Conservation (phyloP, 768 basidiomycete genomes). For the Mycena metata region DNA sequence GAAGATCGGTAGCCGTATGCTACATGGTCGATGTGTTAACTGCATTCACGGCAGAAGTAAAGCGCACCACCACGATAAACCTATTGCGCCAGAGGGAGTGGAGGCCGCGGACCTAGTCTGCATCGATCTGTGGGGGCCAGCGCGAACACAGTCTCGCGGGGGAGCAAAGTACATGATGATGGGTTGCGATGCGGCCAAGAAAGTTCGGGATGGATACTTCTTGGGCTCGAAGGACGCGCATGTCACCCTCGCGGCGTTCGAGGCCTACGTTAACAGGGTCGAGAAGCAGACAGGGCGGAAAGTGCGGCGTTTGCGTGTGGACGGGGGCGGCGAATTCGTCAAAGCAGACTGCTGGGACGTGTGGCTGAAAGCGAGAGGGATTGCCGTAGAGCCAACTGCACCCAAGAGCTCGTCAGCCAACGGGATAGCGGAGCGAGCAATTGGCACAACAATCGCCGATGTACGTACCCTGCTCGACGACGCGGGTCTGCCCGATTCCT, state of each 20-base stretch:
- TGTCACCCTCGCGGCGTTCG: slow-evolving; percentile 21
- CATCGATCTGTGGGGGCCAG: slow-evolving; percentile 5
- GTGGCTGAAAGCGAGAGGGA: background rate
- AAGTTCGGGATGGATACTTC: background rate
- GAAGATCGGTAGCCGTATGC: background rate
- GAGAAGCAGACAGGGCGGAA: slow-evolving; percentile 2
- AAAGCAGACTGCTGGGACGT: background rate
- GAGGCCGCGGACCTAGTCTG: background rate
- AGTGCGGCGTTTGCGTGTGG: slow-evolving; percentile 30
- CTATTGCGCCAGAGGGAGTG: background rate
- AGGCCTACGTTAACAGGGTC: slow-evolving; percentile 5
- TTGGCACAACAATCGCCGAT: slow-evolving; percentile 4
- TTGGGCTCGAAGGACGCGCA: background rate
- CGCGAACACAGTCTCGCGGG: background rate
- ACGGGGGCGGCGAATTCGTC: slow-evolving; percentile 46
- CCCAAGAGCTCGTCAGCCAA: slow-evolving; percentile 46
- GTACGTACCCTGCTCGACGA: slow-evolving; percentile 8
- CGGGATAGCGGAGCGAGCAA: slow-evolving; percentile 40
- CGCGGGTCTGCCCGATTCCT: background rate
- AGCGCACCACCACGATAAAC: background rate
- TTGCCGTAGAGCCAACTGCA: background rate
- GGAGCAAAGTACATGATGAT: slow-evolving; percentile 11
- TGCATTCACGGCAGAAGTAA: background rate
- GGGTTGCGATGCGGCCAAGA: background rate
- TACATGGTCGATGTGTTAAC: background rate